Evolutionary conservation across 2,329 filamentous ascomycete genomes (phyloP), one percentile per base, ranked within the genome.

Genomic region (Cytospora schulzeri): DNA sequence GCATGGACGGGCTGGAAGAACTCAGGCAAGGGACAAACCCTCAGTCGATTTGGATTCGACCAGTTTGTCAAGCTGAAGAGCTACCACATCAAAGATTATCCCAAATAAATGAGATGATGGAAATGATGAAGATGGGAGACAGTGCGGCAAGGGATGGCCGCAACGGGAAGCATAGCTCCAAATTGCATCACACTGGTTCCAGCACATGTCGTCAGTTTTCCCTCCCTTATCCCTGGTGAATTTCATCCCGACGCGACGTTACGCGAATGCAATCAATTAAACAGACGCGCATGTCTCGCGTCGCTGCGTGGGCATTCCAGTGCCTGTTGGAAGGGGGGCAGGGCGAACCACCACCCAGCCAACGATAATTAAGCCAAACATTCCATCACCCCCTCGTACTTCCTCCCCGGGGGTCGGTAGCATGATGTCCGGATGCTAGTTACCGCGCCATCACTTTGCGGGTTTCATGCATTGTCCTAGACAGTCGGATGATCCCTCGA

Each of bases 1-100:
- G 92, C 93, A n/a, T 96, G 92, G 92, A 95, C 93, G 2, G 94
- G 94, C 14, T 97, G 93, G 93, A 98, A 98, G 82, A 93, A 97
- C 76, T 97, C 93, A 66, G 94, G 94, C 69, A 93, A 91, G 77
- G 94, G 94, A 26, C 90, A 93, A 71, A 97, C 93, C 12, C 79
- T 98, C 71, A 95, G 92, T 79, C 88, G 82, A 71, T 96, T 93
- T 73, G 94, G 94, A 14, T 98, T 96, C 74, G 94, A 97, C 71
- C 92, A 96, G 75, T 98, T 97, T 74, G 90, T 96, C 74, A 96
- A 95, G 83, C 84, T 97, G 72, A 97, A 97, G 88, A 97, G 91
- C 82, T 96, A 90, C 77, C 94, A 98, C 77, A 76, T 97, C 75
- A 97, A 97, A 80, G 88, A 96, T 68, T 88, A 88, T 72, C 86